phyloP scores from a whole-genome alignment of 495 filamentous ascomycete species.

The Platismatia glauca region DNA sequence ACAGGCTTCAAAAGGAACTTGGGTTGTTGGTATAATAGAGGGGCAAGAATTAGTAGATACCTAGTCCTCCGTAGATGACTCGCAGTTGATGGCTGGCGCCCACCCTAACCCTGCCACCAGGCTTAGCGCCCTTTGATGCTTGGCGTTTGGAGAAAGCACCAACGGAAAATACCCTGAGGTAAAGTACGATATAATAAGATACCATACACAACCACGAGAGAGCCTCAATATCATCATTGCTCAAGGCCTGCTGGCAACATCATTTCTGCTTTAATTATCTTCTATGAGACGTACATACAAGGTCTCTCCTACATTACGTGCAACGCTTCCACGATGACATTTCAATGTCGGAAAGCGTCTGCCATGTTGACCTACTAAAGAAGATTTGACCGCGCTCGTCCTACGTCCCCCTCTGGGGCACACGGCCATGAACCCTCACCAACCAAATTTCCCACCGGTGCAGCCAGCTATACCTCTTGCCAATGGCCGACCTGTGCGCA shows the following conservation, averaged over 20 bases:
- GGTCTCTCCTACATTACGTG: not conserved
- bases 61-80: too few relatives aligned
- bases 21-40: not conserved
- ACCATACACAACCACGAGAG: not conserved
- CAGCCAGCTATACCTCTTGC: conserved; percentile 43
- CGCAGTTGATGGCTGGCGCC: not conserved
- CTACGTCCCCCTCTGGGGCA: conserved; percentile 35
- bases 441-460: conserved; percentile 46
- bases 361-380: conserved; percentile 6
- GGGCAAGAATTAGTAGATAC: too few relatives aligned
- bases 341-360: conserved; percentile 2
- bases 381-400: conserved; percentile 28
- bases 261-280: not conserved
- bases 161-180: not conserved
- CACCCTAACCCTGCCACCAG: too few relatives aligned
- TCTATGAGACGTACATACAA: not conserved
- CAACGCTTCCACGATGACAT: conserved; percentile 23
- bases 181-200: not conserved
- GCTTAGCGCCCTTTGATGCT: not conserved
- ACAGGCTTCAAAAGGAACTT: not conserved
- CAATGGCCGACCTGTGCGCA: conserved; percentile 40
- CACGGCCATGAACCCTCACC: conserved; percentile 45
- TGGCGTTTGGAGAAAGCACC: not conserved
- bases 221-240: not conserved
- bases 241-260: not conserved